Evolutionary conservation across 495 filamentous ascomycete species (phyloP).

Genomic region (Aspergillus ellipticus): DNA sequence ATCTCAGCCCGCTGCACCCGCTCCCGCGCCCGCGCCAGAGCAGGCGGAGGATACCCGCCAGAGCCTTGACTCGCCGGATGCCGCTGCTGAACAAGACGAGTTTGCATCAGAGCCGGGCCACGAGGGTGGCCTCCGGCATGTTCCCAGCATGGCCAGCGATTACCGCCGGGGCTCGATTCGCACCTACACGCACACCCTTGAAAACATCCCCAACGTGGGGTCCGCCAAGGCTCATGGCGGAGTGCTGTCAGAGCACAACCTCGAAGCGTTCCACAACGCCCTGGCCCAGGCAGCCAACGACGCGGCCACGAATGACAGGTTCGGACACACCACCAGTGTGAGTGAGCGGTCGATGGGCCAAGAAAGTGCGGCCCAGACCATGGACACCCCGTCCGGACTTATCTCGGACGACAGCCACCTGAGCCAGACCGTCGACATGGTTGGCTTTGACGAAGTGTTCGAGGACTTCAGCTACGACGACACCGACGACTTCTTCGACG

Average conservation of each 20-base stretch:
- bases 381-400: conserved; percentile 48
- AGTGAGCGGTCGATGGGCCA: conserved; percentile 36
- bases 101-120: background rate
- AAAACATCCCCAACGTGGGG: conserved; percentile 28
- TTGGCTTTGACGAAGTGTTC: conserved; percentile 44
- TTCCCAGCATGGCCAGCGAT: conserved; percentile 42
- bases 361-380: conserved; percentile 34
- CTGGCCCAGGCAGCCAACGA: conserved; percentile 72
- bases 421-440: conserved; percentile 36
- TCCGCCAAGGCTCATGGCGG: conserved; percentile 33
- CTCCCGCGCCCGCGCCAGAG: background rate
- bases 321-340: conserved; percentile 52
- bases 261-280: conserved; percentile 75
- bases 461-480: conserved; percentile 52
- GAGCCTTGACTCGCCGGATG: conserved; percentile 8
- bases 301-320: conserved; percentile 66
- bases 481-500: conserved; percentile 70
- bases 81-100: conserved; percentile 15
- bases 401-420: conserved; percentile 45
- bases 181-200: conserved; percentile 27
- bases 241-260: conserved; percentile 53
- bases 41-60: conserved; percentile 10
- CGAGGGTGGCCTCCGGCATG: conserved; percentile 29
- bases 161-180: conserved; percentile 20
- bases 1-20: conserved; percentile 11